phyloP scores from a whole-genome alignment of 331 rosid species.

The Malus hybrid region DNA sequence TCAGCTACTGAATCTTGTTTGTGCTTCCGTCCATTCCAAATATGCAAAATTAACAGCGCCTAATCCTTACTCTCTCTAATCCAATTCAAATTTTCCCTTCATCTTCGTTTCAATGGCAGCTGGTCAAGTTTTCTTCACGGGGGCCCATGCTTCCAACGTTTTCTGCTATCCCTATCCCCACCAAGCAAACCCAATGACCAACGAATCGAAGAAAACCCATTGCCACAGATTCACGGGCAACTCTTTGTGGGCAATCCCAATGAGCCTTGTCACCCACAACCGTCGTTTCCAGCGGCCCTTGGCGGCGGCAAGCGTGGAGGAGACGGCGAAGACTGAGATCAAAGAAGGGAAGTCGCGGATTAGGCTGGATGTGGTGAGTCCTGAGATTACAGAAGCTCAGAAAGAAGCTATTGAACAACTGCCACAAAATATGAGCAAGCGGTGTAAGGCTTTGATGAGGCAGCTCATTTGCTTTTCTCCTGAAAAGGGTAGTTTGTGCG shows the following conservation, averaged over 20 bases:
- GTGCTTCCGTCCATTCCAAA: background rate
- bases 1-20: no score
- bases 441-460: slow-evolving; percentile 70
- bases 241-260: background rate
- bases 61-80: background rate
- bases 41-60: background rate
- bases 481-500: slow-evolving; percentile 37
- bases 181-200: slow-evolving; percentile 22
- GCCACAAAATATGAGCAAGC: slow-evolving; percentile 54
- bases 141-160: slow-evolving; percentile 21
- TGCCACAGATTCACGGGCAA: background rate
- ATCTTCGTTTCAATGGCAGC: background rate
- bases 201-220: slow-evolving; percentile 14
- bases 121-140: slow-evolving; percentile 13
- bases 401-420: slow-evolving; percentile 51
- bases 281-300: slow-evolving; percentile 19
- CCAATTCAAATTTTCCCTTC: background rate
- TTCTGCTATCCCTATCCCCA: slow-evolving; percentile 20
- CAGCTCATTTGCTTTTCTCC: slow-evolving; percentile 75
- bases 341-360: slow-evolving; percentile 30
- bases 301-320: slow-evolving; percentile 22
- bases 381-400: slow-evolving; percentile 41
- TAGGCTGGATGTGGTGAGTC: slow-evolving; percentile 52
- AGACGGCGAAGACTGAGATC: slow-evolving; percentile 19
- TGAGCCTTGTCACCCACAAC: slow-evolving; percentile 13